A percentile compares a stretch with the other conserved stretches of the same genome.
These are phyloP conservation scores for Triticum timopheevii DNA, from an alignment of 176 grass and related monocot genomes.

Conservation along the genomic window DNA sequence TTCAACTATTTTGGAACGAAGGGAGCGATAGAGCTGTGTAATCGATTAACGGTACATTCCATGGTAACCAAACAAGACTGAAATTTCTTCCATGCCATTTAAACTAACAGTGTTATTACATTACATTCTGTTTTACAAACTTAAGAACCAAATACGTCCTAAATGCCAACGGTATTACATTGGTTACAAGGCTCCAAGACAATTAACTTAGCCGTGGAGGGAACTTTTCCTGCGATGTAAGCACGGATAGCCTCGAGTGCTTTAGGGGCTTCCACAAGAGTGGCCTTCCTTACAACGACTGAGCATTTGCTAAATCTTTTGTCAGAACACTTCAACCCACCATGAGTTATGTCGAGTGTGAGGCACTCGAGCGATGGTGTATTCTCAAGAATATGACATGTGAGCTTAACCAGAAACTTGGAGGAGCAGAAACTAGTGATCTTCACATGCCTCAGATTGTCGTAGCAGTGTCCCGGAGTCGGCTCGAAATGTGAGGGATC, in stretches of 20 bases:
- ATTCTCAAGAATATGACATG: background rate
- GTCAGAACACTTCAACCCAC: background rate
- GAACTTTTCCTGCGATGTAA: background rate
- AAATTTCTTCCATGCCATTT: no score
- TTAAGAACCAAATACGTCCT: background rate
- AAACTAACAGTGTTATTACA: no score
- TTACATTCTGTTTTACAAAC: no score
- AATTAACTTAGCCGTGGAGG: background rate
- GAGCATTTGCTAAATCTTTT: no score
- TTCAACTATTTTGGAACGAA: no score
- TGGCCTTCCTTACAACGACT: background rate
- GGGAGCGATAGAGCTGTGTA: no score
- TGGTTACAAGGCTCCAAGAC: background rate
- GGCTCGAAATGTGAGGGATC: background rate
- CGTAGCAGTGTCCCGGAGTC: background rate
- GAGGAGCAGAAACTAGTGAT: background rate
- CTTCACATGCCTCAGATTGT: background rate
- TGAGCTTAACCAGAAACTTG: background rate
- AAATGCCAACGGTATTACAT: background rate
- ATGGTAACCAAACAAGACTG: no score
- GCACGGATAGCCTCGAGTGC: background rate
- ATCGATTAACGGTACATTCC: no score
- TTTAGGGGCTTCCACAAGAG: background rate
- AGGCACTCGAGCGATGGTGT: background rate
- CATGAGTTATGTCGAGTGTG: background rate